Percentiles rank a stretch among this genome's conserved stretches.
These are phyloP conservation scores for Favolaschia claudopus DNA, from an alignment of 768 basidiomycete genomes.

Conservation along the genomic window DNA sequence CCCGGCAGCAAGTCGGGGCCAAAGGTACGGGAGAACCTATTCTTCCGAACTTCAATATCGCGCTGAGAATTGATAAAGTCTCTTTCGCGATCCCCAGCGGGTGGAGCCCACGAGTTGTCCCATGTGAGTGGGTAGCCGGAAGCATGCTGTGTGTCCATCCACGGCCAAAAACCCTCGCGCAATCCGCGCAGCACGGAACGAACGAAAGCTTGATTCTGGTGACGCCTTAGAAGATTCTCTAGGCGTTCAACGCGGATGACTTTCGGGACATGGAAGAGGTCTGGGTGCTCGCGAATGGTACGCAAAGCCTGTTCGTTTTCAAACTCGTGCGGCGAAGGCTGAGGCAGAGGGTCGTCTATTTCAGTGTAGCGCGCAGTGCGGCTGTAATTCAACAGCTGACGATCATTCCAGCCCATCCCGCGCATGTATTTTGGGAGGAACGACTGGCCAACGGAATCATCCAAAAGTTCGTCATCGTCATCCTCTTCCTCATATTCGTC, in stretches of 20 bases:
- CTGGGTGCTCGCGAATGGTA: background rate
- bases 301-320: background rate
- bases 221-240: constrained; percentile 23
- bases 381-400: background rate
- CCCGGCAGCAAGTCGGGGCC: constrained; percentile 29
- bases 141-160: constrained; percentile 21
- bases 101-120: constrained; percentile 19
- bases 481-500: background rate
- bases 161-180: constrained; percentile 42
- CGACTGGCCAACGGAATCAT: background rate
- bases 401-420: background rate
- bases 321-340: background rate
- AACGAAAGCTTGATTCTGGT: constrained; percentile 40
- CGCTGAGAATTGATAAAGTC: constrained; percentile 22
- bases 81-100: background rate
- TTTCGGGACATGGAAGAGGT: constrained; percentile 32
- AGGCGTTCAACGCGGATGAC: constrained; percentile 33
- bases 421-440: background rate
- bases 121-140: constrained; percentile 10
- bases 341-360: background rate
- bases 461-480: background rate
- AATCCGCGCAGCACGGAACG: constrained; percentile 31
- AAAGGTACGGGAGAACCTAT: constrained; percentile 35
- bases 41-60: constrained; percentile 22
- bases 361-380: background rate